Evolutionary conservation across 257 asterid genomes (phyloP).

Genomic region (Gardenia jasminoides): DNA sequence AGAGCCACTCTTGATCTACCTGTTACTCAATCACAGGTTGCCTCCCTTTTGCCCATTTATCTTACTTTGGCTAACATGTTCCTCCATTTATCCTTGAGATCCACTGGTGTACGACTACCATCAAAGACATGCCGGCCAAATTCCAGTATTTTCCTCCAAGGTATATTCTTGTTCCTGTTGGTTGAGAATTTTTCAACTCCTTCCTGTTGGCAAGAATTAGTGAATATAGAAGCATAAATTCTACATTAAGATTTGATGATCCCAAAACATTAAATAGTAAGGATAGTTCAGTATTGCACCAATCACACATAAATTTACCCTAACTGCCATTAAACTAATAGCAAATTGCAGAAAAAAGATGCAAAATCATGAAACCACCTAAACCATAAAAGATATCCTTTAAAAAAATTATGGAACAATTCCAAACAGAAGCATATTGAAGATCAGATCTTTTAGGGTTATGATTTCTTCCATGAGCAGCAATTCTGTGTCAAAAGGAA

Average conservation of each 20-base stretch:
- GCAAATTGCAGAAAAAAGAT: neutral
- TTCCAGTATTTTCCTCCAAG: conserved; percentile 65
- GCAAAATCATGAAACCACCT: neutral
- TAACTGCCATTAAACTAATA: neutral
- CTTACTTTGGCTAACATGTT: conserved; percentile 35
- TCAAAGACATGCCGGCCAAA: conserved; percentile 48
- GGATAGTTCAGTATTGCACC: neutral
- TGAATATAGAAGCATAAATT: neutral
- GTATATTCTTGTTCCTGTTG: conserved; percentile 29
- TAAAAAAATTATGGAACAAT: neutral
- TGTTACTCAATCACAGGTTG: neutral
- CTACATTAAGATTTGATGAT: neutral
- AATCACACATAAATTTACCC: neutral
- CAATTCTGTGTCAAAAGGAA: neutral
- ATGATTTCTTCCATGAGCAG: conserved; percentile 6
- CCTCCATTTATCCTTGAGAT: conserved; percentile 77
- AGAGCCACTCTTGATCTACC: neutral
- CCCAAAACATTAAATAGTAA: neutral
- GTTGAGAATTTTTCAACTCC: conserved; percentile 39
- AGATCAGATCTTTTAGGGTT: neutral
- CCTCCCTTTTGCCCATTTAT: neutral
- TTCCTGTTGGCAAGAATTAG: conserved; percentile 36
- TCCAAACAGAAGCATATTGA: neutral
- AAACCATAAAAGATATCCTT: neutral
- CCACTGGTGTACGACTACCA: conserved; percentile 51